Conservation (phyloP, 2,329 filamentous ascomycete species). For the Ophiostoma ips region DNA sequence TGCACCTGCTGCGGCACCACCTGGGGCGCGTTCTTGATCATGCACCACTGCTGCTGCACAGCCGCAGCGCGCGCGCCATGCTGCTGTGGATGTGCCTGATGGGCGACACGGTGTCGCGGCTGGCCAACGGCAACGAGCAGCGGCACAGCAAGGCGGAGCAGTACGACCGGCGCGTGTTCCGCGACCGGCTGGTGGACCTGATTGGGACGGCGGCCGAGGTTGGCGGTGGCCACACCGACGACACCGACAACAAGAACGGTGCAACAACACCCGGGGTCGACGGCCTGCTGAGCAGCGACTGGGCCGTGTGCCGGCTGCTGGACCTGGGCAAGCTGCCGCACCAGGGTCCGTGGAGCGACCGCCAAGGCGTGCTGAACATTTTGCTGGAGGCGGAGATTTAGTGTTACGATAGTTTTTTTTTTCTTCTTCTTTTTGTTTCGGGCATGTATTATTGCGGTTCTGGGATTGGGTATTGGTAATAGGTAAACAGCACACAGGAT, state of each 20-base stretch:
- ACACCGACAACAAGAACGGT: background rate
- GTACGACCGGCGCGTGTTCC: slow-evolving; percentile 18
- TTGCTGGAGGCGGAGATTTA: slow-evolving; percentile 3
- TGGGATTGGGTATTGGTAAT: too few relatives aligned
- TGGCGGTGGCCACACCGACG: background rate
- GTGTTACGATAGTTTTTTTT: background rate
- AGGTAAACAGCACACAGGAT: background rate
- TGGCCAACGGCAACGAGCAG: slow-evolving; percentile 17
- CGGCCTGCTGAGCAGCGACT: slow-evolving; percentile 13
- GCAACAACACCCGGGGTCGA: slow-evolving; percentile 1
- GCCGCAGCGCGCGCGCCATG: slow-evolving; percentile 11
- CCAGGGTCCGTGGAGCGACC: slow-evolving; percentile 7
- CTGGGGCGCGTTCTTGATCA: slow-evolving; percentile 14
- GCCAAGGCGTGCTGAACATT: slow-evolving; percentile 6
- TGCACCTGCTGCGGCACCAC: slow-evolving; percentile 17
- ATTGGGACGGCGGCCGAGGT: slow-evolving; percentile 1
- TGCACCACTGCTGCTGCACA: background rate
- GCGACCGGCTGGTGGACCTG: slow-evolving; percentile 15
- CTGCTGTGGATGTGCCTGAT: slow-evolving; percentile 19
- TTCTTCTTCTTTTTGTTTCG: background rate
- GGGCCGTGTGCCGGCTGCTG: slow-evolving; percentile 14
- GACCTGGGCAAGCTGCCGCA: slow-evolving; percentile 12
- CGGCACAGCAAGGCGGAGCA: slow-evolving; percentile 10
- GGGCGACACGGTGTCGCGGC: slow-evolving; percentile 17
- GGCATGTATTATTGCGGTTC: background rate